A percentile compares a stretch with the other conserved stretches of the same genome.
phyloP scores from a whole-genome alignment of 2,329 filamentous ascomycete genomes.

The Fusarium incarnatum region DNA sequence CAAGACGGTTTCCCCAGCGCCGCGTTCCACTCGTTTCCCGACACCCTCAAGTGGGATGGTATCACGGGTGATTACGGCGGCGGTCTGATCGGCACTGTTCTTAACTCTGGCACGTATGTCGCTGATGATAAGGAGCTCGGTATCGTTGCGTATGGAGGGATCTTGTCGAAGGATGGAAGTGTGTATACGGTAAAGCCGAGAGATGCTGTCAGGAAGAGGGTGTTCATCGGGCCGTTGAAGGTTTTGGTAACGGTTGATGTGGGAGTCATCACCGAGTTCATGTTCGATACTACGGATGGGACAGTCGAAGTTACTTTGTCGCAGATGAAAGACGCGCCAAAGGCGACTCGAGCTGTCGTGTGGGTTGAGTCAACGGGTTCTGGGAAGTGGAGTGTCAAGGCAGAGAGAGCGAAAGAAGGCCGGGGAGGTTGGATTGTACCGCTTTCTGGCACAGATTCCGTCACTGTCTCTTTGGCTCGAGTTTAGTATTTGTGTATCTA shows the following conservation, averaged over 20 bases:
- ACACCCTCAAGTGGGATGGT: conserved; percentile 66
- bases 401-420: neutral
- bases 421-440: conserved; percentile 42
- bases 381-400: conserved; percentile 19
- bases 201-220: conserved; percentile 60
- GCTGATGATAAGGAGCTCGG: conserved; percentile 59
- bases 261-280: conserved; percentile 56
- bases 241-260: conserved; percentile 57
- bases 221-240: conserved; percentile 62
- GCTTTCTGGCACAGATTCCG: neutral
- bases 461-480: conserved; percentile 4
- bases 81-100: conserved; percentile 63
- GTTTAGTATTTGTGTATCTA: no score
- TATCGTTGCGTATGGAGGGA: conserved; percentile 63
- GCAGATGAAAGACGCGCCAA: conserved; percentile 47
- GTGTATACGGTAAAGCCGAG: conserved; percentile 54
- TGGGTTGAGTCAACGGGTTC: conserved; percentile 52
- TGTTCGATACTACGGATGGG: conserved; percentile 41
- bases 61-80: conserved; percentile 69
- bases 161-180: conserved; percentile 45
- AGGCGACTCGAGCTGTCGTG: conserved; percentile 47
- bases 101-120: conserved; percentile 64
- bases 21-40: conserved; percentile 68
- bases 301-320: conserved; percentile 44
- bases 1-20: conserved; percentile 65